A percentile compares a stretch with the other conserved stretches of the same genome.
Evolutionary conservation across 2,329 filamentous ascomycete genomes (phyloP).

Genomic region (Exophiala sideris): DNA sequence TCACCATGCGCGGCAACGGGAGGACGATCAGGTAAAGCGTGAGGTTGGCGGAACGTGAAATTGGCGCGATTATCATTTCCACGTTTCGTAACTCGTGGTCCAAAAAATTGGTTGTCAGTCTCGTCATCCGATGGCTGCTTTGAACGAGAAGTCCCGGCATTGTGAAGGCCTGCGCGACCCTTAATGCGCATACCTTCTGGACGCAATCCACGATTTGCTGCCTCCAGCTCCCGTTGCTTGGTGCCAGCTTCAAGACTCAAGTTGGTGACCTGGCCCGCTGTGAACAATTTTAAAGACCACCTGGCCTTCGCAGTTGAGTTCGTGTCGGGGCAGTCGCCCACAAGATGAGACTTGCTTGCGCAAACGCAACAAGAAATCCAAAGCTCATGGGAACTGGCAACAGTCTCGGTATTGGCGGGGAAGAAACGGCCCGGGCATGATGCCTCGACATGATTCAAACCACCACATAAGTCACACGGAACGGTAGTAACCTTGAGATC

Average conservation of each 20-base stretch:
- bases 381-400: slow-evolving; percentile 34
- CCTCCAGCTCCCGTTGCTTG: slow-evolving; percentile 25
- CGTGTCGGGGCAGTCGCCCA: slow-evolving; percentile 43
- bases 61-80: slow-evolving; percentile 1
- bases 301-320: slow-evolving; percentile 33
- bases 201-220: slow-evolving; percentile 22
- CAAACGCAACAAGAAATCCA: slow-evolving; percentile 46
- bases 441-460: slow-evolving; percentile 55
- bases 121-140: slow-evolving; percentile 27
- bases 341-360: slow-evolving; percentile 41
- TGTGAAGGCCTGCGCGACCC: slow-evolving; percentile 36
- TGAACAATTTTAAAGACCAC: slow-evolving; percentile 40
- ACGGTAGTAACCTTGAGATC: slow-evolving; percentile 57
- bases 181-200: slow-evolving; percentile 35
- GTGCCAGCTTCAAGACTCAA: slow-evolving; percentile 32
- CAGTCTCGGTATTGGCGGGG: slow-evolving; percentile 27
- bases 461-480: slow-evolving; percentile 60
- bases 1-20: neutral
- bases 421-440: slow-evolving; percentile 57
- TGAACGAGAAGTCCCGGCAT: slow-evolving; percentile 7
- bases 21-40: slow-evolving; percentile 2
- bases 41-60: slow-evolving; percentile 12
- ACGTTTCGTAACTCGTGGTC: slow-evolving; percentile 23
- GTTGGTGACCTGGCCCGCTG: slow-evolving; percentile 39
- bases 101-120: slow-evolving; percentile 33